phyloP scores from a whole-genome alignment of 1,139 yeast species.

The Pichia sp. region DNA sequence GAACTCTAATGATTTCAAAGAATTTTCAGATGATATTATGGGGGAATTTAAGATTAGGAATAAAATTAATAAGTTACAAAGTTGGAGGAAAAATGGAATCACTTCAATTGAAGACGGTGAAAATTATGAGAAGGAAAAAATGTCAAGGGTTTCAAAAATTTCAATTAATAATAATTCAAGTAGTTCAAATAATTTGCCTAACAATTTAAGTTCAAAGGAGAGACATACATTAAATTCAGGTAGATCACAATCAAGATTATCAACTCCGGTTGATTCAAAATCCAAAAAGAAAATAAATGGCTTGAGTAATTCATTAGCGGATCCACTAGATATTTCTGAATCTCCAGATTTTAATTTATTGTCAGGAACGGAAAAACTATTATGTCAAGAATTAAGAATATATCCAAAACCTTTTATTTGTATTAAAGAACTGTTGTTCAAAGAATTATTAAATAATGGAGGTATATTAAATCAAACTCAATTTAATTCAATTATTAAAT shows the following conservation, averaged over 20 bases:
- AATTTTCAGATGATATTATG: conserved; percentile 63
- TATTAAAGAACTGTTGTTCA: conserved; percentile 83
- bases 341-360: conserved; percentile 78
- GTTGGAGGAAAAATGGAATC: conserved; percentile 87
- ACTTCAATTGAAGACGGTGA: conserved; percentile 77
- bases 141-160: conserved; percentile 29
- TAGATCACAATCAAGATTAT: conserved; percentile 25
- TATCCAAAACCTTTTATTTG: conserved; percentile 92
- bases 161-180: background rate
- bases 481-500: conserved; percentile 73
- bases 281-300: conserved; percentile 12
- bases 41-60: conserved; percentile 75
- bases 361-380: conserved; percentile 76
- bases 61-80: conserved; percentile 83
- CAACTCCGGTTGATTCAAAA: conserved; percentile 21
- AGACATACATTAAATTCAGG: conserved; percentile 27
- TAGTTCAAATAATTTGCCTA: background rate
- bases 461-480: conserved; percentile 78
- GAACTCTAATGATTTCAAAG: conserved; percentile 73
- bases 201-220: conserved; percentile 17
- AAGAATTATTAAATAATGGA: conserved; percentile 79
- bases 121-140: conserved; percentile 83
- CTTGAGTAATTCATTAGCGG: conserved; percentile 1
- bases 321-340: conserved; percentile 66
- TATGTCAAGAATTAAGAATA: conserved; percentile 78